Evolutionary conservation across 1,284 basidiomycete species (phyloP).

Genomic region (Inonotus obliquus): DNA sequence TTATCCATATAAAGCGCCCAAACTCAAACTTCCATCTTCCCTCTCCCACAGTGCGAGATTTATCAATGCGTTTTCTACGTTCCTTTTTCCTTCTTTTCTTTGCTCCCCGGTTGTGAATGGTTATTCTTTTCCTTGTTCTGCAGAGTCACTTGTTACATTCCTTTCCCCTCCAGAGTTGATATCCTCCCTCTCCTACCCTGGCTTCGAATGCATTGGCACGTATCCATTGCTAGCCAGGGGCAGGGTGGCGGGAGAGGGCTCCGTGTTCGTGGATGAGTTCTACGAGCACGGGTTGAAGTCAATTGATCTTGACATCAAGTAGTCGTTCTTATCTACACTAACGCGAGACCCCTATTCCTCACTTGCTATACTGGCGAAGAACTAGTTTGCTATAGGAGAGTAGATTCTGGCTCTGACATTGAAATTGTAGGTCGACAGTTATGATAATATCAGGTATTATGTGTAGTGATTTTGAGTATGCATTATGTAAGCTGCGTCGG

Average conservation of each 20-base stretch:
- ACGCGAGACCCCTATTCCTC: constrained; percentile 9
- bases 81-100: constrained; percentile 10
- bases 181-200: constrained; percentile 57
- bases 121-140: constrained; percentile 21
- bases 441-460: neutral
- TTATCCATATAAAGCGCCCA: constrained; percentile 30
- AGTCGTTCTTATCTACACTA: constrained; percentile 2
- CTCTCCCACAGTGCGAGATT: constrained; percentile 17
- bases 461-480: neutral
- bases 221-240: constrained; percentile 39
- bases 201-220: constrained; percentile 26
- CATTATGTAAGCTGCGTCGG: constrained; percentile 18
- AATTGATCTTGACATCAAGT: constrained; percentile 1
- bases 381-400: constrained; percentile 5
- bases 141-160: constrained; percentile 16
- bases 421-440: neutral
- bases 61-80: constrained; percentile 2
- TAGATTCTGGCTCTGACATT: constrained; percentile 8
- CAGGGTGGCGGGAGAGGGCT: constrained; percentile 69
- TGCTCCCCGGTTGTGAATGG: constrained; percentile 23
- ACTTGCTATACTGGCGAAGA: neutral
- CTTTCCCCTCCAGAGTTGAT: constrained; percentile 26
- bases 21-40: constrained; percentile 22
- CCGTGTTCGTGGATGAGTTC: constrained; percentile 33
- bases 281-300: constrained; percentile 14